Evolutionary conservation across 768 basidiomycete genomes (phyloP), one percentile per base, ranked within the genome.

Genomic region (Suillus paluster): DNA sequence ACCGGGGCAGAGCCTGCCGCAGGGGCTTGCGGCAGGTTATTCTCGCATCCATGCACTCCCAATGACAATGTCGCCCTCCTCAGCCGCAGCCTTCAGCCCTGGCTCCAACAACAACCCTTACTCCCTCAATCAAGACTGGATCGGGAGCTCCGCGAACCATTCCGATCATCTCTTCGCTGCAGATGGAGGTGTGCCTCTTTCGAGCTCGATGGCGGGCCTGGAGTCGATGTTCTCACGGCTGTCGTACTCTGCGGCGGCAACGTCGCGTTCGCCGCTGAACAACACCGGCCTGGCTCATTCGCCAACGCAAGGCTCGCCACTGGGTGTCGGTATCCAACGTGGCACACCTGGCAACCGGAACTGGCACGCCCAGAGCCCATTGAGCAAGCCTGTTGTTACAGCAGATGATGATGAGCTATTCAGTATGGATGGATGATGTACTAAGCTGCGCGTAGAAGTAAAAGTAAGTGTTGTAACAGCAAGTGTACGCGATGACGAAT

Each of bases 11-110:
- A 90, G 88, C 75, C 81, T 97, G 14, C 95, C 96, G 1, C 94
- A 96, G 60, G 95, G 95, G 38, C 84, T 98, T 33, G 95, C 95
- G 0, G 93, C 93, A 0, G 95, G 95, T 0, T 89, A 95, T 71
- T 95, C 92, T 33, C 83, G 95, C 61, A 89, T 98, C 61, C 95
- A 98, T 67, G 90, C 95, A 1, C 78, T 82, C 30, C 82, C 84
- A 0, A 73, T 70, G n/a, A 52, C 71, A 1, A 75, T 77, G 23
- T 82, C 79, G 0, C 82, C 82, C 23, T 56, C 70, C 41, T 74
- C 74, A 5, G 73, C 49, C 1, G 64, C 68, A 12, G 67, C 74
- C 7, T 68, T 77, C 57, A 73, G 68, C 46, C 73, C 75, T 17
- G 72, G 73, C 0, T 71, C 73, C 21, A 76, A 72, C 4, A 73